Conservation (phyloP, 441 rosid species). For the Jatropha podagrica region DNA sequence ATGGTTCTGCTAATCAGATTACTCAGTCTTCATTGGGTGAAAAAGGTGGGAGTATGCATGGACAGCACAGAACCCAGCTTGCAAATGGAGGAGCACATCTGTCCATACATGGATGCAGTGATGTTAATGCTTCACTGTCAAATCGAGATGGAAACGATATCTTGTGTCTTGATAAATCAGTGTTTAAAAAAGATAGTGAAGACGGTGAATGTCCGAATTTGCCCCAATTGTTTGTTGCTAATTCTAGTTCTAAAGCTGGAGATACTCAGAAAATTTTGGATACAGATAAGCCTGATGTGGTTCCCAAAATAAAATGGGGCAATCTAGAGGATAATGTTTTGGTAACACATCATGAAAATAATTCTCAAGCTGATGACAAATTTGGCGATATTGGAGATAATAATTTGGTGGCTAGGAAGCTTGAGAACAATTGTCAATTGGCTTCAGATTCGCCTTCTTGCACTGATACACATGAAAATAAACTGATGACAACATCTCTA, state of each 20-base stretch:
- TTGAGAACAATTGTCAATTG: slow-evolving; percentile 27
- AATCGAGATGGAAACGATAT: slow-evolving; percentile 27
- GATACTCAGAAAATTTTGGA: slow-evolving; percentile 23
- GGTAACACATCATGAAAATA: slow-evolving; percentile 32
- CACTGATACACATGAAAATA: slow-evolving; percentile 27
- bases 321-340: slow-evolving; percentile 55
- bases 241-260: slow-evolving; percentile 27
- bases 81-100: slow-evolving; percentile 29
- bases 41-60: slow-evolving; percentile 30
- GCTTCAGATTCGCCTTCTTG: slow-evolving; percentile 29
- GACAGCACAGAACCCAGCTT: slow-evolving; percentile 33
- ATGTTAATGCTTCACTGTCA: slow-evolving; percentile 25
- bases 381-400: slow-evolving; percentile 34
- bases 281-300: slow-evolving; percentile 29
- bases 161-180: slow-evolving; percentile 24
- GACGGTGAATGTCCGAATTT: slow-evolving; percentile 22
- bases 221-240: slow-evolving; percentile 20
- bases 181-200: slow-evolving; percentile 32
- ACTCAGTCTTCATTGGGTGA: slow-evolving; percentile 30
- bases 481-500: slow-evolving; percentile 21
- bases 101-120: slow-evolving; percentile 16
- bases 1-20: slow-evolving; percentile 32
- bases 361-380: slow-evolving; percentile 34
- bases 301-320: slow-evolving; percentile 64
- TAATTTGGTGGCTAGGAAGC: slow-evolving; percentile 29